Conservation (phyloP, 2,329 filamentous ascomycete genomes). For the Lachnellula hyalina region DNA sequence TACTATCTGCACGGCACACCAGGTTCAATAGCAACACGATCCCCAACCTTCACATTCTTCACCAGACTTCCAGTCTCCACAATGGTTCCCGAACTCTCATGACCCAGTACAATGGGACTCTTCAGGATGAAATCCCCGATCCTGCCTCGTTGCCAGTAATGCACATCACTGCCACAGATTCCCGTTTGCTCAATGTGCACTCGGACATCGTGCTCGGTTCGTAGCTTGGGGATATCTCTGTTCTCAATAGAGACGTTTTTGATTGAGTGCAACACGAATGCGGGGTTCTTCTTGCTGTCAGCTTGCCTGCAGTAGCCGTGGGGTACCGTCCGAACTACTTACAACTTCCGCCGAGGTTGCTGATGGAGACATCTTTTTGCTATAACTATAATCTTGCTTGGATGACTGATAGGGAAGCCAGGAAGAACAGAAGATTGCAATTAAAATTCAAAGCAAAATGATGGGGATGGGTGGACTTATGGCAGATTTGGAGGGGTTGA, state of each 20-base stretch:
- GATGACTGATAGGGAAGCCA: neutral
- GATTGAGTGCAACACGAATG: conserved; percentile 43
- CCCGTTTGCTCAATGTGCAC: conserved; percentile 42
- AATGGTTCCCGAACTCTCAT: conserved; percentile 40
- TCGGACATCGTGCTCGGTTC: conserved; percentile 37
- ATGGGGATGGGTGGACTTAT: neutral
- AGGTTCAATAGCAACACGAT: conserved; percentile 44
- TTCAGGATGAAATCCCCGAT: conserved; percentile 35
- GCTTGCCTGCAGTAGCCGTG: neutral
- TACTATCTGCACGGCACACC: conserved; percentile 38
- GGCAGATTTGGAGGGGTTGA: neutral
- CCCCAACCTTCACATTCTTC: conserved; percentile 38
- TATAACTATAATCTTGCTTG: neutral
- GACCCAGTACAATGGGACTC: conserved; percentile 42
- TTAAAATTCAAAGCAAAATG: neutral
- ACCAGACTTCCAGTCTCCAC: conserved; percentile 38
- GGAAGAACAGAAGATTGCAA: neutral
- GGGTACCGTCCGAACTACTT: neutral
- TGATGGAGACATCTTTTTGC: conserved; percentile 1
- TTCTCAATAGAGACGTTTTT: conserved; percentile 42
- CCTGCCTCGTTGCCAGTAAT: conserved; percentile 31
- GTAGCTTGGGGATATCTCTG: conserved; percentile 36
- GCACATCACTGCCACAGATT: conserved; percentile 42
- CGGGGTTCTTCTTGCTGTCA: conserved; percentile 34
- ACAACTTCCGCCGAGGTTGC: neutral